phyloP scores from a whole-genome alignment of 306 rosid genomes.

The Carpinus viminea region DNA sequence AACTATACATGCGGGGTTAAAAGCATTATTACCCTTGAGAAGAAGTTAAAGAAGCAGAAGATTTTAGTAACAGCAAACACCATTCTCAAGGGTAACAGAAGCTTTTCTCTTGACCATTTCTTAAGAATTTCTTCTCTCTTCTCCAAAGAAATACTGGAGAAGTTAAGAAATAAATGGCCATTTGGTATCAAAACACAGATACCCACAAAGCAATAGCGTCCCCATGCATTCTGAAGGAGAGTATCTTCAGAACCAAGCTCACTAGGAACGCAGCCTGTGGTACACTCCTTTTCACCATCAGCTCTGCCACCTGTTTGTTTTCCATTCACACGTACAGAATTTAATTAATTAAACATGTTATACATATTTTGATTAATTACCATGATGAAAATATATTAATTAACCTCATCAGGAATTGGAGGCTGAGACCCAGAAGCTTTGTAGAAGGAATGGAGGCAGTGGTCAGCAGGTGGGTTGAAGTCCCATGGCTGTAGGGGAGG shows the following conservation, averaged over 20 bases:
- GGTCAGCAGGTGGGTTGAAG: too few relatives aligned
- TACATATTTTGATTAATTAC: neutral
- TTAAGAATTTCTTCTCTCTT: slow-evolving; percentile 68
- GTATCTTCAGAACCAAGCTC: slow-evolving; percentile 45
- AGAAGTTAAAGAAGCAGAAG: slow-evolving; percentile 64
- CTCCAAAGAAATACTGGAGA: slow-evolving; percentile 68
- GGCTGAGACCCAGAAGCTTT: slow-evolving; percentile 55
- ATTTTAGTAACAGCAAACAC: slow-evolving; percentile 63
- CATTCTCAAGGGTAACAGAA: slow-evolving; percentile 44
- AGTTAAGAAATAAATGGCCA: slow-evolving; percentile 76
- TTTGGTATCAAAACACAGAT: slow-evolving; percentile 48
- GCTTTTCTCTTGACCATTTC: slow-evolving; percentile 61
- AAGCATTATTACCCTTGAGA: slow-evolving; percentile 67
- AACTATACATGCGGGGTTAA: neutral
- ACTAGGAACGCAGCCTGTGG: slow-evolving; percentile 49
- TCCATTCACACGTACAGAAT: neutral
- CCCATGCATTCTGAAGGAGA: slow-evolving; percentile 77
- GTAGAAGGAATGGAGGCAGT: slow-evolving; percentile 41
- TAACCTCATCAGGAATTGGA: slow-evolving; percentile 80
- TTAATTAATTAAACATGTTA: neutral
- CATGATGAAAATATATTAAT: neutral
- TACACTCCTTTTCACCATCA: slow-evolving; percentile 40
- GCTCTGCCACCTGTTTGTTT: slow-evolving; percentile 61
- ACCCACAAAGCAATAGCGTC: slow-evolving; percentile 69
- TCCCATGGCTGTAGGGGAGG: slow-evolving; percentile 44